These are phyloP conservation scores for Colletotrichum sp. DNA, from an alignment of 2,329 filamentous ascomycete species.

Conservation along the genomic window DNA sequence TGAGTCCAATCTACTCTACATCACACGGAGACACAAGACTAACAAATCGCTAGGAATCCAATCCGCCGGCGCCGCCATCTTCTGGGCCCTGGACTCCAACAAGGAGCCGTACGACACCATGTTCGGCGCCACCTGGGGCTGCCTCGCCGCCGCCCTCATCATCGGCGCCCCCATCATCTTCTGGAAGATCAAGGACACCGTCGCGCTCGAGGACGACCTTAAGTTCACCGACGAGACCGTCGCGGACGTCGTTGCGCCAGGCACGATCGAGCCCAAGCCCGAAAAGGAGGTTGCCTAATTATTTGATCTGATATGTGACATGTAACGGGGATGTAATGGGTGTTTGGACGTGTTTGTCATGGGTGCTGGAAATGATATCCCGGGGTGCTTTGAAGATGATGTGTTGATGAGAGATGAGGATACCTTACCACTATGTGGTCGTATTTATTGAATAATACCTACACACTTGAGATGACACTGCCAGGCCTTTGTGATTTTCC, in stretches of 20 bases:
- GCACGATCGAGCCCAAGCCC: constrained; percentile 4
- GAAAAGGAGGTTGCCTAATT: constrained; percentile 1
- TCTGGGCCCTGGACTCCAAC: constrained; percentile 71
- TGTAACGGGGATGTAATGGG: background rate
- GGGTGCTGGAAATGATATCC: constrained; percentile 3
- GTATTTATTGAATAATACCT: background rate
- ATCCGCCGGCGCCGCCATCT: constrained; percentile 82
- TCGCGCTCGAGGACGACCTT: constrained; percentile 81
- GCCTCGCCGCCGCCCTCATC: constrained; percentile 76
- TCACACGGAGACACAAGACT: constrained; percentile 3
- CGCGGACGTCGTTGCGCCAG: constrained; percentile 63
- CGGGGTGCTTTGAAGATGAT: background rate
- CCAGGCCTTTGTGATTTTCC: background rate
- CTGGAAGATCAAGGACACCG: constrained; percentile 80
- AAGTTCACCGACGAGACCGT: constrained; percentile 84
- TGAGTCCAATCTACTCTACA: background rate
- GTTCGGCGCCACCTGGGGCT: constrained; percentile 75
- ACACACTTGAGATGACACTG: background rate
- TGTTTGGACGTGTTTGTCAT: background rate
- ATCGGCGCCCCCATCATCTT: constrained; percentile 82
- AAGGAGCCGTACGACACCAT: constrained; percentile 71
- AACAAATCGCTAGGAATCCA: constrained; percentile 61
- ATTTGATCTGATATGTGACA: background rate
- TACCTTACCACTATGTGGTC: background rate
- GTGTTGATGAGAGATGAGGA: constrained; percentile 2